phyloP scores from a whole-genome alignment of 2,329 filamentous ascomycete species.

The Fusarium clavum region DNA sequence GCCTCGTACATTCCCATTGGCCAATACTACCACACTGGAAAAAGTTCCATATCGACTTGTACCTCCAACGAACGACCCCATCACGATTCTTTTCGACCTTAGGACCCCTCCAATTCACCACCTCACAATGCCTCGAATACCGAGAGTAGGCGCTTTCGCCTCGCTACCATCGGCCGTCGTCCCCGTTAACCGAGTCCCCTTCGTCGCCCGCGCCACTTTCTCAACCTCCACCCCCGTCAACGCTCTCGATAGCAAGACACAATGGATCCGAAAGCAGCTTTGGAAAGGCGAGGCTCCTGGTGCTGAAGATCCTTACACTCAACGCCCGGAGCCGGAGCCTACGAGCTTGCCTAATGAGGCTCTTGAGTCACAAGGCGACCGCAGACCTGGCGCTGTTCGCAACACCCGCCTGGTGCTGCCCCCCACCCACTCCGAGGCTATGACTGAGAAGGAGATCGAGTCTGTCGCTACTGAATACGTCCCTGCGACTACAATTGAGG shows the following conservation, averaged over 20 bases:
- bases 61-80: conserved; percentile 10
- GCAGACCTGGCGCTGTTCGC: conserved; percentile 44
- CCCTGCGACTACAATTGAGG: conserved; percentile 59
- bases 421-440: conserved; percentile 50
- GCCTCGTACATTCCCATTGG: conserved; percentile 47
- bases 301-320: conserved; percentile 54
- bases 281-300: conserved; percentile 56
- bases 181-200: conserved; percentile 45
- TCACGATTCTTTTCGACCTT: conserved; percentile 29
- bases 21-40: conserved; percentile 36
- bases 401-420: conserved; percentile 51
- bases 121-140: conserved; percentile 57
- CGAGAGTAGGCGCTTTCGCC: conserved; percentile 52
- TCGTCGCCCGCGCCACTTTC: conserved; percentile 47
- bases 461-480: conserved; percentile 55
- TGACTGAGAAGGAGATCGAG: conserved; percentile 49
- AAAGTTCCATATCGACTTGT: conserved; percentile 45
- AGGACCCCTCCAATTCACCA: conserved; percentile 10
- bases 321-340: conserved; percentile 45
- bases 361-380: conserved; percentile 38
- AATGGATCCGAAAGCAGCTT: conserved; percentile 55
- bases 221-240: conserved; percentile 51
- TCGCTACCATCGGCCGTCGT: conserved; percentile 46
- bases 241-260: conserved; percentile 47
- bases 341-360: conserved; percentile 51